phyloP scores from a whole-genome alignment of 2,329 filamentous ascomycete species.

The Helotiales sp. region DNA sequence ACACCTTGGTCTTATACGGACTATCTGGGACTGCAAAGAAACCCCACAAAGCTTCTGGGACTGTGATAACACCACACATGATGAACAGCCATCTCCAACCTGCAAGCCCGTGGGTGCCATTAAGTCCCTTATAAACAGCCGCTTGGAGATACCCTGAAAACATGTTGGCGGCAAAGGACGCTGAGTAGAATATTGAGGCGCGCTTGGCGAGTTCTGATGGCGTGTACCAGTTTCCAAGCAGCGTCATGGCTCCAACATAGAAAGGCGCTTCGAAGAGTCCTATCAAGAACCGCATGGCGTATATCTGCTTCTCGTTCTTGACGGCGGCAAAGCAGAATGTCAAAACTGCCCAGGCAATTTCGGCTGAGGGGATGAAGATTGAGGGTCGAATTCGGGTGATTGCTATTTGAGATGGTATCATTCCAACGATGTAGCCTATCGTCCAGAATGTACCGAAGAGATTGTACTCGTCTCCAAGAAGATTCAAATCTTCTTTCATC shows the following conservation, averaged over 20 bases:
- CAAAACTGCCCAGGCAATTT: constrained; percentile 10
- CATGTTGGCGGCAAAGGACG: not conserved
- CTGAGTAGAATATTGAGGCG: constrained; percentile 8
- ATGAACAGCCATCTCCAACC: constrained; percentile 19
- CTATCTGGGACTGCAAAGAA: not conserved
- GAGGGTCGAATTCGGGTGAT: not conserved
- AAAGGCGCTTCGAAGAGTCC: constrained; percentile 49
- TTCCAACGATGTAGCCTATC: constrained; percentile 9
- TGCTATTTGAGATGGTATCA: constrained; percentile 12
- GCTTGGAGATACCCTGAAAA: constrained; percentile 32
- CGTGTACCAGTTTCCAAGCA: constrained; percentile 10
- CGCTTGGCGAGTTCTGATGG: constrained; percentile 10
- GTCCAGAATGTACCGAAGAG: constrained; percentile 11
- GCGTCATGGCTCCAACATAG: constrained; percentile 4
- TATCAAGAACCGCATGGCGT: constrained; percentile 53
- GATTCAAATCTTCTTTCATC: constrained; percentile 47
- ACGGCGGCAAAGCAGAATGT: constrained; percentile 6
- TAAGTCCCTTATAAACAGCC: constrained; percentile 30
- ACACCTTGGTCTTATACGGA: not conserved
- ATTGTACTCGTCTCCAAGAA: constrained; percentile 39
- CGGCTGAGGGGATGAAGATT: constrained; percentile 1
- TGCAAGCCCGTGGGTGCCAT: constrained; percentile 20
- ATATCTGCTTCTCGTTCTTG: constrained; percentile 34
- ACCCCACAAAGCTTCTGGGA: not conserved
- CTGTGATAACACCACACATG: not conserved